Base-by-base conservation (phyloP, 352 stramenopile species). In the Globisporangium okanoganense region DNA sequence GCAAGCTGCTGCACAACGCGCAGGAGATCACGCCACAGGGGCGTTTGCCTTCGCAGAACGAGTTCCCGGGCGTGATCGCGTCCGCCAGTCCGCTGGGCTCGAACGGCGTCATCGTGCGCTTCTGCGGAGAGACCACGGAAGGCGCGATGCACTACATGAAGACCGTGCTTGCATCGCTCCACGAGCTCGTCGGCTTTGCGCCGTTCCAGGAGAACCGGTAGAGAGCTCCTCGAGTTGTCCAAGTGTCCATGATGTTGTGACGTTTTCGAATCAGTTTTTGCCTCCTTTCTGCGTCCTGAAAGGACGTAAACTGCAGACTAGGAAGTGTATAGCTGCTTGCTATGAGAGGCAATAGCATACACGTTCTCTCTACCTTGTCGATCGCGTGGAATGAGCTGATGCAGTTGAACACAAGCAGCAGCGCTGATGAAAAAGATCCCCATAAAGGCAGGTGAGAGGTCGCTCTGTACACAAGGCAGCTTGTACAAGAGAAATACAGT, bases 131-230 rank as follows among this genome's bases (percentile, higher is more conserved):
- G 43, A 80, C 89, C 52, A 75, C 75, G 3, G 86, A 95, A 60
- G 72, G 60, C 36, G 73, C 75, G 7, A 79, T 89, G 69, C 70
- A 61, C 16, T 93, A 83, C 56, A 70, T 92, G 31, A 78, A 78
- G 56, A 69, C 67, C 13, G 76, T 90, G 63, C 63, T 95, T 5
- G 67, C 69, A 14, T 79, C 82, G 8, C 68, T 95, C 9, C 65
- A 72, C 20, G 65, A 80, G 24, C 55, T 80, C 22, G 70, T 94
- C 6, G 86, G 86, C 8, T 81, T 86, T 51, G 69, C 67, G 58
- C 80, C 82, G 8, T 95, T 81, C 61, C 77, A 92, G 48, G 82
- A 93, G 50, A 92, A 90, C 65, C 79, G 86, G 12, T 95, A 5
- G 35, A n/a, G 41, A 31, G 40, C 48, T 50, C 7, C 22, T 27